A percentile compares a stretch with the other conserved stretches of the same genome.
Evolutionary conservation across 192 early-diverging fungal genomes (phyloP).

Genomic region (Mortierella antarctica): DNA sequence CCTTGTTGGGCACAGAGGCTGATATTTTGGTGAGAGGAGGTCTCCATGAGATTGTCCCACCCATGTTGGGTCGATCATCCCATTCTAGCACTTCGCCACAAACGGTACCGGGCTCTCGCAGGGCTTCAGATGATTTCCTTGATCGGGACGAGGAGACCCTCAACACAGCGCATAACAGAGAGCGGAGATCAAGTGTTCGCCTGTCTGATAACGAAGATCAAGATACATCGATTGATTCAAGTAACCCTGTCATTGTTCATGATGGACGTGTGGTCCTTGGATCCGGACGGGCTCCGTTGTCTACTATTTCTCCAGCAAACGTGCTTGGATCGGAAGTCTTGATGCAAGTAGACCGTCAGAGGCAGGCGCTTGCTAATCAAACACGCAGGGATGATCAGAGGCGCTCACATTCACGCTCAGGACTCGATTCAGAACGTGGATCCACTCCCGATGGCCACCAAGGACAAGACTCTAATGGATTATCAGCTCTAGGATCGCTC

Average conservation of each 20-base stretch:
- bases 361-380: constrained; percentile 10
- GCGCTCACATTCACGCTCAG: neutral
- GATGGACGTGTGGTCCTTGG: constrained; percentile 17
- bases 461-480: neutral
- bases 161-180: constrained; percentile 4
- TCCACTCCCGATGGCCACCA: neutral
- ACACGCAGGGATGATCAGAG: neutral
- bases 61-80: neutral
- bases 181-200: neutral
- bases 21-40: constrained; percentile 41
- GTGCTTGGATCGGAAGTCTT: constrained; percentile 35
- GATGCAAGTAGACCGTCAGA: constrained; percentile 38
- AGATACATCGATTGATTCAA: constrained; percentile 1
- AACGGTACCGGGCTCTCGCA: neutral
- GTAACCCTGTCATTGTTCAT: constrained; percentile 8
- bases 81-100: constrained; percentile 7
- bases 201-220: constrained; percentile 26
- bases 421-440: constrained; percentile 21
- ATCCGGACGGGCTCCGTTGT: constrained; percentile 23
- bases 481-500: constrained; percentile 18
- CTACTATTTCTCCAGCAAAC: constrained; percentile 23
- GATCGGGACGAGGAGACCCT: neutral
- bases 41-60: constrained; percentile 17
- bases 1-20: constrained; percentile 35
- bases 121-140: neutral